phyloP scores from a whole-genome alignment of 495 filamentous ascomycete genomes.

The Penicillium roqueforti region DNA sequence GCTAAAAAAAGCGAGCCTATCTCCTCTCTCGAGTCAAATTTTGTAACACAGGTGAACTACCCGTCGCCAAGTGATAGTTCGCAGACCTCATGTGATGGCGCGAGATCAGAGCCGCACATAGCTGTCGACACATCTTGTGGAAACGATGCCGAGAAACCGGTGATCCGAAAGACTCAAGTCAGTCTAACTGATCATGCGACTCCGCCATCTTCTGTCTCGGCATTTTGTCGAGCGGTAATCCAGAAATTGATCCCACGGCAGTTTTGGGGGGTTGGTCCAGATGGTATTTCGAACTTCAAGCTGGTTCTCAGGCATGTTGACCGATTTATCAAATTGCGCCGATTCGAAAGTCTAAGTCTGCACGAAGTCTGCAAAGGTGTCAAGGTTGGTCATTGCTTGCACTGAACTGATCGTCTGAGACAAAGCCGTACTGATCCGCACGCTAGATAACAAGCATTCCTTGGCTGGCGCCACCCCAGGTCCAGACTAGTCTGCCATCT shows the following conservation, averaged over 20 bases:
- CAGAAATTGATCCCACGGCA: constrained; percentile 67
- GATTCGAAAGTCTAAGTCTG: constrained; percentile 75
- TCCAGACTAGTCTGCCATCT: constrained; percentile 3
- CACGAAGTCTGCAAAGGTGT: constrained; percentile 73
- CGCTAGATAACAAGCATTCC: constrained; percentile 57
- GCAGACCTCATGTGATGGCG: neutral
- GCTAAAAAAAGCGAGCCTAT: neutral
- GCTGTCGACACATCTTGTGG: neutral
- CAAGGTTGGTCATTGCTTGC: constrained; percentile 50
- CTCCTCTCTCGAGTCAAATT: constrained; percentile 19
- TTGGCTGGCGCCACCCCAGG: constrained; percentile 63
- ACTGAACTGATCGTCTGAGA: neutral
- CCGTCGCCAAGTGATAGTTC: neutral
- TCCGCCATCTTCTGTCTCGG: constrained; percentile 66
- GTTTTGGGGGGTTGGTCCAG: constrained; percentile 64
- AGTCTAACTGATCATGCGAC: constrained; percentile 68
- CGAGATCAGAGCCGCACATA: neutral
- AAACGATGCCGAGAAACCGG: neutral
- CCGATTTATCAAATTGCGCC: constrained; percentile 68
- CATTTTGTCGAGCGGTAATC: constrained; percentile 80
- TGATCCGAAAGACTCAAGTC: constrained; percentile 17
- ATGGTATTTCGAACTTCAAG: constrained; percentile 53
- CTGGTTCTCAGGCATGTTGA: constrained; percentile 64
- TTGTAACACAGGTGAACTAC: constrained; percentile 33
- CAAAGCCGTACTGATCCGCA: constrained; percentile 9